phyloP scores from a whole-genome alignment of 768 basidiomycete genomes.

The Lentinula guzmanii region DNA sequence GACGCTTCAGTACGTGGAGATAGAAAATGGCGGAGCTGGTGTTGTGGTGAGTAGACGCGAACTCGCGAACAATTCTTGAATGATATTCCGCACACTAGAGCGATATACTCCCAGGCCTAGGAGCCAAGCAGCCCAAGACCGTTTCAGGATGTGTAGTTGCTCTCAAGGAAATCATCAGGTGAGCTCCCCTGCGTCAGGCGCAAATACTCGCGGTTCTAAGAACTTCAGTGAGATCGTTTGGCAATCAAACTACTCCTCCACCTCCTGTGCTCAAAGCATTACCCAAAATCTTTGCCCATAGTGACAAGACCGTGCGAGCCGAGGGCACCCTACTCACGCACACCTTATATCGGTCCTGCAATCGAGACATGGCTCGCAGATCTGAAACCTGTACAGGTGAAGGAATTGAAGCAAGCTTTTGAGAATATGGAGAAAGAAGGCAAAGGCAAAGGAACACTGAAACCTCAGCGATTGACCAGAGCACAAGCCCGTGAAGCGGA shows the following conservation, averaged over 20 bases:
- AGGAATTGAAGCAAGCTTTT: constrained; percentile 90
- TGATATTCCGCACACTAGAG: constrained; percentile 31
- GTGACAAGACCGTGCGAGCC: constrained; percentile 90
- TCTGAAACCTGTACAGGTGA: constrained; percentile 94
- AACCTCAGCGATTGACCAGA: constrained; percentile 75
- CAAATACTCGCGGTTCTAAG: not conserved
- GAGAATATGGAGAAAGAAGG: constrained; percentile 79
- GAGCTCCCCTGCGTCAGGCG: constrained; percentile 16
- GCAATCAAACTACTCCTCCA: constrained; percentile 65
- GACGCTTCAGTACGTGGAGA: constrained; percentile 84
- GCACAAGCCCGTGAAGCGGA: constrained; percentile 70
- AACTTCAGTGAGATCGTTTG: constrained; percentile 57
- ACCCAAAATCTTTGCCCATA: constrained; percentile 92
- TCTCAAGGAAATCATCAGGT: constrained; percentile 84
- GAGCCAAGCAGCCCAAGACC: constrained; percentile 91
- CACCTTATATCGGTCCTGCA: constrained; percentile 71
- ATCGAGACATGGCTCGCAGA: constrained; percentile 84
- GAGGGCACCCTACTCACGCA: constrained; percentile 80
- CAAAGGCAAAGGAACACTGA: constrained; percentile 76
- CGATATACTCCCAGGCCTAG: constrained; percentile 79
- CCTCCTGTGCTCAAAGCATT: constrained; percentile 80
- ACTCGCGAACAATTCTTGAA: constrained; percentile 16
- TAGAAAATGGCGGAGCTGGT: constrained; percentile 83
- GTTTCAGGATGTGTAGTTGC: constrained; percentile 75
- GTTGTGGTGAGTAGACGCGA: constrained; percentile 68